Conservation (phyloP, 2,329 filamentous ascomycete species). For the Cryphonectria radicalis region DNA sequence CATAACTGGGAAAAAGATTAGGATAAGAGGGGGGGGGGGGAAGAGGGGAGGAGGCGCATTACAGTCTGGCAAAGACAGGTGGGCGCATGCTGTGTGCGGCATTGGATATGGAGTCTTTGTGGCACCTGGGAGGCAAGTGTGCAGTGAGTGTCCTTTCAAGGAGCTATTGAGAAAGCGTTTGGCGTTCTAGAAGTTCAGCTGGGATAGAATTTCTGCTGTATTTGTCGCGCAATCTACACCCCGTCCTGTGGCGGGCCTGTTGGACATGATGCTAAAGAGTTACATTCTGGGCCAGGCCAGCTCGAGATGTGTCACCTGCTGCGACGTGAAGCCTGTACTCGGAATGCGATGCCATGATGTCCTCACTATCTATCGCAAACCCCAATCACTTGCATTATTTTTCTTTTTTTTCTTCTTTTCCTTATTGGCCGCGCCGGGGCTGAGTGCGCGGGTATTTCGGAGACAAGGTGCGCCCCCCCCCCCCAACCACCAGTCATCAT, state of each 20-base stretch:
- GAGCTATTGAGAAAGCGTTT: neutral
- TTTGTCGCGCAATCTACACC: neutral
- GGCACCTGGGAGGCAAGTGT: neutral
- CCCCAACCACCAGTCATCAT: neutral
- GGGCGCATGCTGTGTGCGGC: neutral
- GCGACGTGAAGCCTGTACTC: too few species aligned
- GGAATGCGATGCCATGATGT: too few species aligned
- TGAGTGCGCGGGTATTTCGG: too few species aligned
- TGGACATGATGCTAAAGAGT: neutral
- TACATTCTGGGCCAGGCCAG: neutral
- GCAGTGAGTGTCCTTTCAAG: neutral
- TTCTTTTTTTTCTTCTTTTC: too few species aligned
- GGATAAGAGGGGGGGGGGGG: neutral
- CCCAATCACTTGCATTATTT: too few species aligned
- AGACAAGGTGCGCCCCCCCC: too few species aligned
- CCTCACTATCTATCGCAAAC: too few species aligned
- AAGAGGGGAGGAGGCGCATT: neutral
- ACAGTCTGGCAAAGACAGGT: neutral
- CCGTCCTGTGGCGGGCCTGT: neutral
- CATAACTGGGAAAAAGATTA: neutral
- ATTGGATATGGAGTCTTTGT: neutral
- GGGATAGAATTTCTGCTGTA: conserved; percentile 3
- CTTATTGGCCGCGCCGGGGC: too few species aligned
- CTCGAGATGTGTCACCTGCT: neutral
- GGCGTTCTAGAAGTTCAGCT: neutral